Base-by-base conservation (phyloP, 768 basidiomycete genomes). In the Phaeotremella skinneri region DNA sequence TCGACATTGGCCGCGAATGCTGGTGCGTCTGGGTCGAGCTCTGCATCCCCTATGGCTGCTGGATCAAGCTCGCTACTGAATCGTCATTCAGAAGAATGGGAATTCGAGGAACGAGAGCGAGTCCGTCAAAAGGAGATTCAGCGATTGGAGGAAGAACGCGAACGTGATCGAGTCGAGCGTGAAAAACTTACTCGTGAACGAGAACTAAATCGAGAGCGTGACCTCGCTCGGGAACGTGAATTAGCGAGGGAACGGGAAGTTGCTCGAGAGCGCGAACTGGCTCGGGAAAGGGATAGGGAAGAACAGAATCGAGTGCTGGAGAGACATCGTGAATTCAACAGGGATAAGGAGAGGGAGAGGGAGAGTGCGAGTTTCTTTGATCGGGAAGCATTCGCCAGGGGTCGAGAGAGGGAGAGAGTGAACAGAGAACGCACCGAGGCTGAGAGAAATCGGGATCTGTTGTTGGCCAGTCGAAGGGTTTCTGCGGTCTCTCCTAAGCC, bases 101-200 rank as follows among this genome's bases (percentile, higher is more conserved):
- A 75, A 32, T 70, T 58, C 50, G 72, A 74, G 45, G 67, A 72
- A 50, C 57, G 72, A 25, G 74, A 72, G 31, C 37, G 70, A 42
- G 59, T 58, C 25, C 63, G 74, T n/a, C 55, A 64, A 42, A 63
- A 59, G 50, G 67, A 72, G 51, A 64, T 68, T 17, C 50, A 63
- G 43, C 43, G 67, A 9, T 20, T 73, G 0, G 60, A 73, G 49
- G 65, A 69, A 21, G 72, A 73, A 31, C 30, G 66, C 30, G 63
- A 66, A 55, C 58, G 61, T 45, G 73, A 72, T 43, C 59, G 67
- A 23, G 42, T 50, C 1, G 68, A 70, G 29, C 45, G 65, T 25
- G 68, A 66, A 37, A 66, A 67, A 34, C 14, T 26, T 17, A 43
- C n/a, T 52, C 23, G n/a, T n/a, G n/a, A n/a, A n/a, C 37, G 53